A percentile compares a stretch with the other conserved stretches of the same genome.
Conservation (phyloP, 805 yeast species). For the Wickerhamomyces chaumierensis region DNA sequence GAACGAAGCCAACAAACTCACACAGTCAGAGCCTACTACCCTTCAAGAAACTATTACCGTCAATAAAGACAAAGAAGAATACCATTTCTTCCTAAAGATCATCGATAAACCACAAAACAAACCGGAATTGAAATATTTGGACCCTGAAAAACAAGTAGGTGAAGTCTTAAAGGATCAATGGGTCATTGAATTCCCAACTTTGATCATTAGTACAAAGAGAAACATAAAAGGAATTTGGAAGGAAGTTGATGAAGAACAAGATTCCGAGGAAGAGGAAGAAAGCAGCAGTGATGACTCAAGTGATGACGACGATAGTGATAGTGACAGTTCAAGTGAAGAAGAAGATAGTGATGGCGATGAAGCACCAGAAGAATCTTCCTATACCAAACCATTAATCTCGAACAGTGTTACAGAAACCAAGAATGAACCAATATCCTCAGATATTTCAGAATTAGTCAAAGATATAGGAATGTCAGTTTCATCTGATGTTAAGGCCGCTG, state of each 20-base stretch:
- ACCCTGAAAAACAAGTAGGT: constrained; percentile 26
- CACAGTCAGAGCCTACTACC: too few relatives aligned
- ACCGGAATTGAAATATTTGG: constrained; percentile 28
- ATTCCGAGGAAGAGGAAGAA: neutral
- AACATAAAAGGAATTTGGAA: constrained; percentile 18
- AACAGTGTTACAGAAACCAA: too few relatives aligned
- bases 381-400: constrained; percentile 1
- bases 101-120: constrained; percentile 20
- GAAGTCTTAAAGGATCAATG: constrained; percentile 41
- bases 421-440: too few relatives aligned
- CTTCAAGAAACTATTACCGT: too few relatives aligned
- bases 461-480: too few relatives aligned
- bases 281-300: constrained; percentile 5
- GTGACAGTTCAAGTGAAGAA: constrained; percentile 8
- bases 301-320: constrained; percentile 4
- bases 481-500: too few relatives aligned
- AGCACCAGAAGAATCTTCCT: constrained; percentile 11
- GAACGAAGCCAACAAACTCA: too few relatives aligned
- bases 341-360: constrained; percentile 14
- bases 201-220: constrained; percentile 30
- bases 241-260: constrained; percentile 11
- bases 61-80: constrained; percentile 8
- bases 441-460: too few relatives aligned
- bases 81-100: constrained; percentile 20
- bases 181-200: constrained; percentile 72